Base-by-base conservation (phyloP, 2,329 filamentous ascomycete genomes). In the Pestalotiopsis sp. region DNA sequence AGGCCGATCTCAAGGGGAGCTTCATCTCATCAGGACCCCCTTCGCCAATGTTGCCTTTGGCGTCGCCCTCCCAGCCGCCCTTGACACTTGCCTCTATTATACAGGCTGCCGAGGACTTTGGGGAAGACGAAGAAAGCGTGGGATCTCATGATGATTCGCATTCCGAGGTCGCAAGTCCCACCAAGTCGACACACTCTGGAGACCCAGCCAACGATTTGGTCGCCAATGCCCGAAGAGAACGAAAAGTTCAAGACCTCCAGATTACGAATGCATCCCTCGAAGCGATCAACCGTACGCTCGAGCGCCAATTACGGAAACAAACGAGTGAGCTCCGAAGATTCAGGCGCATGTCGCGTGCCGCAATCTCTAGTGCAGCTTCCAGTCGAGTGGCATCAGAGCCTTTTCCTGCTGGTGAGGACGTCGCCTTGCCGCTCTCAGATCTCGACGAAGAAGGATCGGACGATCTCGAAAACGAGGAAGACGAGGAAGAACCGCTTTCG, bases 251-350 rank as follows among this genome's bases (percentile, higher is more conserved):
- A 72, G 96, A 99, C 77, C 84, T 99, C 5, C 94, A 99, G 77
- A 99, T 99, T 71, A 97, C 92, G 66, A 99, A 99, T 75, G 96
- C 94, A 1, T 98, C 94, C 1, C 86, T 99, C 3, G 88, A 97
- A 67, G 96, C 96, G 55, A 98, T 99, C 81, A 99, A 99, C 77
- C 88, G 94, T 65, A 96, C 94, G 0, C 82, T 99, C 0, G 96
- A 99, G 80, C 89, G 94, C 26, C 94, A 98, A 77, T 86, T 99
- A 74, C 89, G 94, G 30, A 97, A 97, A 77, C 95, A 98, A 75
- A 95, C 92, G 48, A 88, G 92, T 1, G 96, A 99, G 76, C 78
- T 99, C 39, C 90, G 96, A 67, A 87, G 95, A 57, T 98, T 91
- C 77, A 89, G 93, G 64, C 89, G 96, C n/a, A 82, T 98, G 63